Percentiles rank a stretch among this genome's conserved stretches.
phyloP scores from a whole-genome alignment of 2,329 filamentous ascomycete species.

The Claviceps maximensis region DNA sequence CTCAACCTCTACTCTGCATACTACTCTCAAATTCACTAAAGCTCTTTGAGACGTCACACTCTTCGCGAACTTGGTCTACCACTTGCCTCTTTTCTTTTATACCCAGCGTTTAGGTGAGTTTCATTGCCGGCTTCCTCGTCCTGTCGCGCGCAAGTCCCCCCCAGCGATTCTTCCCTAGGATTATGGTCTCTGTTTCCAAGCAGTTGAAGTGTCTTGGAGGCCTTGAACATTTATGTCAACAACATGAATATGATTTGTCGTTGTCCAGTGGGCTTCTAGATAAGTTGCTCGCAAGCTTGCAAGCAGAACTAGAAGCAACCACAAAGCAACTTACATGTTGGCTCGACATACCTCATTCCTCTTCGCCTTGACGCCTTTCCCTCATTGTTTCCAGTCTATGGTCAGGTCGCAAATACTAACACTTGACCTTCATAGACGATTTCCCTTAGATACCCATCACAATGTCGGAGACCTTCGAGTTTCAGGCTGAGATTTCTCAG shows the following conservation, averaged over 20 bases:
- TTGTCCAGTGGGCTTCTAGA: neutral
- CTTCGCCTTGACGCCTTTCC: too few relatives aligned
- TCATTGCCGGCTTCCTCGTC: neutral
- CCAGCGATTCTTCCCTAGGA: neutral
- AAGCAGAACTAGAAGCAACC: neutral
- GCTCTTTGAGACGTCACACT: conserved; percentile 11
- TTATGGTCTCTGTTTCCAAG: neutral
- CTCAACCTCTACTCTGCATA: neutral
- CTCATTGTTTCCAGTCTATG: neutral
- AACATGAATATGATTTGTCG: neutral
- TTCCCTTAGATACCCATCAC: conserved; percentile 33
- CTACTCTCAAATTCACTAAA: conserved; percentile 2
- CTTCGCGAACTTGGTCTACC: conserved; percentile 1
- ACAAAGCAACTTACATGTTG: neutral
- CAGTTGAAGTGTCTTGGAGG: neutral
- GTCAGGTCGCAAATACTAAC: neutral
- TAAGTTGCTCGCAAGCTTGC: neutral
- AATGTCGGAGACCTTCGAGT: conserved; percentile 99
- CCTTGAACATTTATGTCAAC: neutral
- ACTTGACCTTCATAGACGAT: conserved; percentile 8
- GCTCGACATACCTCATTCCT: neutral
- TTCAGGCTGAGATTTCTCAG: conserved; percentile 99
- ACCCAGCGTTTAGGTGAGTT: conserved; percentile 13
- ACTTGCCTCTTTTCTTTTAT: conserved; percentile 5
- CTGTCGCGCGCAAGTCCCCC: neutral